Evolutionary conservation across 106 monocot genomes (phyloP).

Genomic region (Apostasia shenzhenica): DNA sequence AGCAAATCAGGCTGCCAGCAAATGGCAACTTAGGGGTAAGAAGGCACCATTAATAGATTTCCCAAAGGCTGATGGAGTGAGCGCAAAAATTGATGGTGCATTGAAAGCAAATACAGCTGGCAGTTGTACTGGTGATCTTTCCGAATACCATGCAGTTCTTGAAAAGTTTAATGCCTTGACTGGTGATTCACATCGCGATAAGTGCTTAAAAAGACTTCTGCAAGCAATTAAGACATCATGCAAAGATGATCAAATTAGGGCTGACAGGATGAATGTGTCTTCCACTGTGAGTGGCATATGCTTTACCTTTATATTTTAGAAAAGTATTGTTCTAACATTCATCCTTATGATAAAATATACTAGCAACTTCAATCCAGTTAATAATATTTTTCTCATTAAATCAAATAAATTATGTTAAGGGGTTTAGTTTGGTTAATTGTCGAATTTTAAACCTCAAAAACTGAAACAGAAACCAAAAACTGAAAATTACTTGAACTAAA

Average conservation of each 20-base stretch:
- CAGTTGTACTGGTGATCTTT: constrained; percentile 43
- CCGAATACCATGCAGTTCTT: constrained; percentile 51
- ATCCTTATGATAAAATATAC: too few relatives aligned
- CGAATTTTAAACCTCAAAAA: too few relatives aligned
- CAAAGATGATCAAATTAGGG: constrained; percentile 10
- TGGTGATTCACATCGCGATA: constrained; percentile 65
- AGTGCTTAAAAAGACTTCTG: constrained; percentile 79
- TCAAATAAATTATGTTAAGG: too few relatives aligned
- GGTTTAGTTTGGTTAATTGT: too few relatives aligned
- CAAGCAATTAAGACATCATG: constrained; percentile 59
- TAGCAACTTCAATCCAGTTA: too few relatives aligned
- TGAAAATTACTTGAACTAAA: too few relatives aligned
- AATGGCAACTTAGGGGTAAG: constrained; percentile 49
- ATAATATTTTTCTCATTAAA: too few relatives aligned
- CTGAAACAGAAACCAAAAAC: too few relatives aligned
- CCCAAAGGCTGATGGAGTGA: constrained; percentile 28
- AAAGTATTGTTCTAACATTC: too few relatives aligned
- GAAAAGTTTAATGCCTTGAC: constrained; percentile 68
- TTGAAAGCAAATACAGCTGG: constrained; percentile 61
- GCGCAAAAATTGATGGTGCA: constrained; percentile 23
- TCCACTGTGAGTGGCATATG: constrained; percentile 30
- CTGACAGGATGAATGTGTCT: constrained; percentile 9
- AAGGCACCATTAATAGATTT: constrained; percentile 49
- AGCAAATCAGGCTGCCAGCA: constrained; percentile 27
- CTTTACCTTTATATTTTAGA: neutral